Conservation (phyloP, 257 asterid species). For the Apocynum venetum region DNA sequence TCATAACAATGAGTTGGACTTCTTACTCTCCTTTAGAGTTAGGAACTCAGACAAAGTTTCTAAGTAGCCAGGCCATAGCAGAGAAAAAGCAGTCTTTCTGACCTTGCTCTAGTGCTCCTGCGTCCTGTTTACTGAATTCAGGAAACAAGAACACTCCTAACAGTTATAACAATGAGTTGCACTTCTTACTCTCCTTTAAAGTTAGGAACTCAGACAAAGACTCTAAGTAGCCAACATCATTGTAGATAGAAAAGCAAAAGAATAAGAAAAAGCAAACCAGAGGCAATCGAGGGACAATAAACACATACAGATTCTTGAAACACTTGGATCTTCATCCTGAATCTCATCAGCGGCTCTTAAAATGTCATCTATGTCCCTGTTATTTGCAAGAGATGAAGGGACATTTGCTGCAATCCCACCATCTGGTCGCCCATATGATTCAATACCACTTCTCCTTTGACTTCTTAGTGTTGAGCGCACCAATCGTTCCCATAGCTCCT, state of each 20-base stretch:
- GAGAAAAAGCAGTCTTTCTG: too few species aligned
- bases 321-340: slow-evolving; percentile 79
- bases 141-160: not conserved
- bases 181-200: not conserved
- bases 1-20: not conserved
- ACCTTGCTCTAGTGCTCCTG: too few species aligned
- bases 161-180: not conserved
- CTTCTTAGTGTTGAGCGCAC: slow-evolving; percentile 93
- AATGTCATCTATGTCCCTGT: slow-evolving; percentile 87
- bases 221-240: not conserved
- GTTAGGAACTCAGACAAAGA: not conserved
- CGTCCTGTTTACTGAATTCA: not conserved
- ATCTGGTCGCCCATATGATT: slow-evolving; percentile 46
- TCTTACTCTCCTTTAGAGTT: not conserved
- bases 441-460: slow-evolving; percentile 43
- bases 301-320: slow-evolving; percentile 73
- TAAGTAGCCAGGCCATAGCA: not conserved
- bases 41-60: not conserved
- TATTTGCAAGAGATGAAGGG: slow-evolving; percentile 84
- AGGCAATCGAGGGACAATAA: slow-evolving; percentile 11
- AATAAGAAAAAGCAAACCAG: not conserved
- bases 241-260: not conserved
- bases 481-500: slow-evolving; percentile 89
- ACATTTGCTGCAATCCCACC: slow-evolving; percentile 86
- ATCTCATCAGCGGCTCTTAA: slow-evolving; percentile 95